Evolutionary conservation across 768 basidiomycete genomes (phyloP), one percentile per base, ranked within the genome.

Genomic region (Amanita polypyramis): DNA sequence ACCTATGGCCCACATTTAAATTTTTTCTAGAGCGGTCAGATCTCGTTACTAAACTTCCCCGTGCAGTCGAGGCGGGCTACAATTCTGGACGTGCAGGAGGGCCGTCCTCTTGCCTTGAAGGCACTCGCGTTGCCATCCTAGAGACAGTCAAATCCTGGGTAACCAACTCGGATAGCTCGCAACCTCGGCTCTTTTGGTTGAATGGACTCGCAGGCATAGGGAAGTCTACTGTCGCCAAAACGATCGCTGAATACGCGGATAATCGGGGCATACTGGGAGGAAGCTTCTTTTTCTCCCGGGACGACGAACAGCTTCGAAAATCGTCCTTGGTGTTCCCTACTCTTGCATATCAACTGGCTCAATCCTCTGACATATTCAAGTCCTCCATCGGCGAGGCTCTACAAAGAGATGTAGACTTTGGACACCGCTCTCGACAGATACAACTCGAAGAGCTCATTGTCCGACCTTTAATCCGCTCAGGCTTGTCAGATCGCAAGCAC

Each of bases 241-340:
- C 35, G 3, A 15, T 36, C 3, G 35, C 35, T 2, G n/a, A 36
- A 36, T 15, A 36, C 2, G 15, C 14, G 3, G 25, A 43, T 7
- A 38, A 43, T n/a, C 40, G 14, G 5, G 38, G 21, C 12, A 27
- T 32, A n/a, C 20, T 49, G 2, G 39, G 48, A 1, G 48, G 36
- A 27, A 50, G 36, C 42, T 50, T 50, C 32, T 44, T 50, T 21
- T 50, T 39, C 35, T 50, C 49, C 15, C 49, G 43, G 14, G 32
- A 20, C 6, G 27, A 27, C 21, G 10, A 36, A 21, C 29, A 50
- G 20, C 29, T 40, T 5, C 15, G 32, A 38, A 17, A 12, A 3
- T 34, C 11, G 11, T 12, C 41, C 7, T 20, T 17, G 3, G 43
- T 50, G 23, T 6, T 44, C 5, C 49, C 20, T 14, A 50, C 49